A percentile compares a stretch with the other conserved stretches of the same genome.
Conservation (phyloP, 164 flowering plant species). For the Akebia trifoliata region DNA sequence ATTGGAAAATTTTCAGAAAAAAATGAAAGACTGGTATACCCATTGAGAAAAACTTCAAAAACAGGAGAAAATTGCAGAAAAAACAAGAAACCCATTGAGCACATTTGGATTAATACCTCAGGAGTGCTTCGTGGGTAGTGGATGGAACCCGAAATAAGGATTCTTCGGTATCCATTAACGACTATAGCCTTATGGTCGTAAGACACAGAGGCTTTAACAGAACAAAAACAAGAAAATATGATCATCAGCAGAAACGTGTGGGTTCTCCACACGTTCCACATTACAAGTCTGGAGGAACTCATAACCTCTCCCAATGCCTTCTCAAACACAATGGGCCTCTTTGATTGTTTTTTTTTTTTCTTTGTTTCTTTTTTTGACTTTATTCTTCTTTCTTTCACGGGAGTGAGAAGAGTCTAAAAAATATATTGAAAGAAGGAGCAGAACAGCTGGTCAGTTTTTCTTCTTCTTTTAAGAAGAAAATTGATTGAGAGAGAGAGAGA, state of each 20-base stretch:
- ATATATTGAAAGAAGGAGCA: not conserved
- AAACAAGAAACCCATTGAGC: slow-evolving; percentile 15
- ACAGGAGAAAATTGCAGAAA: too few species aligned
- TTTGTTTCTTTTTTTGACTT: not conserved
- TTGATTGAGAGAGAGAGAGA: slow-evolving; percentile 3
- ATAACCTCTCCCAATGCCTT: not conserved
- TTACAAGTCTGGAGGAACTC: slow-evolving; percentile 13
- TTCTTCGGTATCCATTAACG: slow-evolving; percentile 70
- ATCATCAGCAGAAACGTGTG: slow-evolving; percentile 14
- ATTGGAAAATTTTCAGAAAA: too few species aligned
- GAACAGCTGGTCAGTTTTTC: slow-evolving; percentile 4
- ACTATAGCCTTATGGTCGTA: slow-evolving; percentile 62
- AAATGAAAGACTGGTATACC: too few species aligned
- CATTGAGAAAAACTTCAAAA: not conserved
- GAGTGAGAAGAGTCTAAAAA: not conserved
- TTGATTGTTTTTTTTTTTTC: slow-evolving; percentile 8
- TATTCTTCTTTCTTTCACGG: slow-evolving; percentile 3
- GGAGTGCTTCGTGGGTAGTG: slow-evolving; percentile 91
- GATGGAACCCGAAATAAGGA: slow-evolving; percentile 87
- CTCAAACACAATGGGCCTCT: slow-evolving; percentile 5
- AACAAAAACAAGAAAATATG: slow-evolving; percentile 18
- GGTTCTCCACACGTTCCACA: slow-evolving; percentile 25
- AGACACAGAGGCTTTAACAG: slow-evolving; percentile 51
- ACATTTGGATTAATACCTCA: slow-evolving; percentile 52
- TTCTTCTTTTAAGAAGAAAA: not conserved